These are phyloP conservation scores for Torrubiella hemipterigena DNA, from an alignment of 2,329 filamentous ascomycete genomes.

Conservation along the genomic window DNA sequence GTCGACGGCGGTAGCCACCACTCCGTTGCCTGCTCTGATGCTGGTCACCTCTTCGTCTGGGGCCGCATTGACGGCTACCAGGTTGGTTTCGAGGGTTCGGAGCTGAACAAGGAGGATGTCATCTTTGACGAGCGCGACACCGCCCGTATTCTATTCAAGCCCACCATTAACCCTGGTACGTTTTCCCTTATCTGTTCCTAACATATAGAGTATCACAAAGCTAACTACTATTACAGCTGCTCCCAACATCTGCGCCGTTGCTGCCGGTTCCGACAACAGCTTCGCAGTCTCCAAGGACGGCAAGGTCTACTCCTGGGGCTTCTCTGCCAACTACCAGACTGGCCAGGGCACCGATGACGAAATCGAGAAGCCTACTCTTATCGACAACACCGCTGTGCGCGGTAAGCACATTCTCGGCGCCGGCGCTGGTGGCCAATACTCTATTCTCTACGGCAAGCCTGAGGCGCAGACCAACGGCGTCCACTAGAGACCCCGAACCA, in stretches of 20 bases:
- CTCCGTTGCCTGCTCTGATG: slow-evolving; percentile 49
- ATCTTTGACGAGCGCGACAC: slow-evolving; percentile 50
- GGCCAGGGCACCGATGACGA: slow-evolving; percentile 71
- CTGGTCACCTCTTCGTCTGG: slow-evolving; percentile 48
- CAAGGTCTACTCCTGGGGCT: slow-evolving; percentile 69
- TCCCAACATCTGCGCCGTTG: slow-evolving; percentile 40
- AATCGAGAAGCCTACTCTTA: slow-evolving; percentile 61
- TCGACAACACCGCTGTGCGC: slow-evolving; percentile 74
- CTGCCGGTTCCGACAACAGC: slow-evolving; percentile 61
- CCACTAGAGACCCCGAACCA: slow-evolving; percentile 14
- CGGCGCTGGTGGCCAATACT: slow-evolving; percentile 83
- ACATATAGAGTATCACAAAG: background rate
- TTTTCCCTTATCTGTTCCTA: background rate
- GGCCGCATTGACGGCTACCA: slow-evolving; percentile 43
- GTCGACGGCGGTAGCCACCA: slow-evolving; percentile 67
- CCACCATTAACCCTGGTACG: slow-evolving; percentile 29
- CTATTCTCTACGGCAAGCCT: slow-evolving; percentile 41
- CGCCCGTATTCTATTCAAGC: slow-evolving; percentile 49
- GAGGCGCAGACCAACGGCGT: slow-evolving; percentile 12
- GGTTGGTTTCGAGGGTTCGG: slow-evolving; percentile 43
- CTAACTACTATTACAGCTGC: slow-evolving; percentile 19
- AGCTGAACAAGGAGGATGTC: slow-evolving; percentile 35
- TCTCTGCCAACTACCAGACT: slow-evolving; percentile 69
- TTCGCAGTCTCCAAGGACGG: slow-evolving; percentile 61
- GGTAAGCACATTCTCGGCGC: slow-evolving; percentile 64